Conservation (phyloP, 768 basidiomycete species). For the Pleurotus citrinopileatus region DNA sequence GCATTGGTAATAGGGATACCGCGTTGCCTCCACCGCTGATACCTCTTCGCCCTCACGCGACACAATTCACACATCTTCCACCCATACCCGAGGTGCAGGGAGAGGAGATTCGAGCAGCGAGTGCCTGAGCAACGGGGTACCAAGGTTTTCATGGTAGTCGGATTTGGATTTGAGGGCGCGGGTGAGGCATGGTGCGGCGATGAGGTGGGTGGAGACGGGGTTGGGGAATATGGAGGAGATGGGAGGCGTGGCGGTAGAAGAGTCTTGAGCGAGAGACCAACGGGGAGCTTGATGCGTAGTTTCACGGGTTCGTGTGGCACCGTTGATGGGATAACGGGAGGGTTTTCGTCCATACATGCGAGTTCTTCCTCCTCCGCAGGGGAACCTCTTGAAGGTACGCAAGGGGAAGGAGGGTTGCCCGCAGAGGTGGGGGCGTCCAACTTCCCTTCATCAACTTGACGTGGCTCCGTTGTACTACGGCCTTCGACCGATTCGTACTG, state of each 20-base stretch:
- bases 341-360: too few relatives aligned
- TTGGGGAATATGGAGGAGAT: neutral
- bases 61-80: constrained; percentile 2
- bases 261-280: neutral
- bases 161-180: neutral
- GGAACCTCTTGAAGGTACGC: too few relatives aligned
- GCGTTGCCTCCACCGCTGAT: neutral
- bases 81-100: neutral
- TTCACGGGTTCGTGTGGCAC: neutral
- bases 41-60: neutral
- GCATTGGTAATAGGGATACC: too few relatives aligned
- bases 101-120: neutral
- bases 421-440: too few relatives aligned
- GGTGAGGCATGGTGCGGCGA: neutral
- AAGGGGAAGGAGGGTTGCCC: too few relatives aligned
- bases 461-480: too few relatives aligned
- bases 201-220: neutral
- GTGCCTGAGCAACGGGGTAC: neutral
- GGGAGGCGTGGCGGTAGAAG: neutral
- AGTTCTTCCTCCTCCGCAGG: too few relatives aligned
- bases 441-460: too few relatives aligned
- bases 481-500: too few relatives aligned
- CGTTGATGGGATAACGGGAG: too few relatives aligned
- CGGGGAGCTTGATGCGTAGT: neutral
- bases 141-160: neutral